These are phyloP conservation scores for Carallia brachiata DNA, from an alignment of 345 rosid species.

Conservation along the genomic window DNA sequence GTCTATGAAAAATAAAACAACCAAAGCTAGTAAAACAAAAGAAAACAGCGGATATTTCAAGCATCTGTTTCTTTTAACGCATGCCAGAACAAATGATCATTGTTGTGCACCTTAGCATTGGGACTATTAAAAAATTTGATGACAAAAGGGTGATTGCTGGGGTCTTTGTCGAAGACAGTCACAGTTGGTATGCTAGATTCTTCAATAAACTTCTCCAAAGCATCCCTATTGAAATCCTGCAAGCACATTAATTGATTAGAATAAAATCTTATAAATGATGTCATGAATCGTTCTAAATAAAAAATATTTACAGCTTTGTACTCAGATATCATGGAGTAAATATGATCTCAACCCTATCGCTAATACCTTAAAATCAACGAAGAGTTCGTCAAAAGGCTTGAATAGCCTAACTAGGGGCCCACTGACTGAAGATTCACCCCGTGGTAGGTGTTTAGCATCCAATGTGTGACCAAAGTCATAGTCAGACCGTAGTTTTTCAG, in stretches of 20 bases:
- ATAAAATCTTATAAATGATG: not conserved
- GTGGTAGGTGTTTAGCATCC: constrained; percentile 87
- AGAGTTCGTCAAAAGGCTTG: constrained; percentile 94
- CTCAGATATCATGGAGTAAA: too few relatives aligned
- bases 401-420: constrained; percentile 89
- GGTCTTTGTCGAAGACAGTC: constrained; percentile 70
- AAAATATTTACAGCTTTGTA: not conserved
- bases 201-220: constrained; percentile 77
- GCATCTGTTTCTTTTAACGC: not conserved
- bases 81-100: not conserved
- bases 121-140: constrained; percentile 70
- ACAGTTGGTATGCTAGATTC: constrained; percentile 68
- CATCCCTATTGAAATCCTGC: constrained; percentile 74
- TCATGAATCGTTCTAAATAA: not conserved
- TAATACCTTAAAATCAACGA: constrained; percentile 74
- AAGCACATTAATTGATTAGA: constrained; percentile 17
- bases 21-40: not conserved
- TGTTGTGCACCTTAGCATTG: constrained; percentile 57
- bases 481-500: constrained; percentile 83
- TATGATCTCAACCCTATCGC: too few relatives aligned
- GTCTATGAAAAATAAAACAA: too few relatives aligned
- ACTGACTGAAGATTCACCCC: constrained; percentile 75
- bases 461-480: constrained; percentile 82
- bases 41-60: not conserved
- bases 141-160: constrained; percentile 72